Conservation (phyloP, 768 basidiomycete species). For the Mycena haematopus region DNA sequence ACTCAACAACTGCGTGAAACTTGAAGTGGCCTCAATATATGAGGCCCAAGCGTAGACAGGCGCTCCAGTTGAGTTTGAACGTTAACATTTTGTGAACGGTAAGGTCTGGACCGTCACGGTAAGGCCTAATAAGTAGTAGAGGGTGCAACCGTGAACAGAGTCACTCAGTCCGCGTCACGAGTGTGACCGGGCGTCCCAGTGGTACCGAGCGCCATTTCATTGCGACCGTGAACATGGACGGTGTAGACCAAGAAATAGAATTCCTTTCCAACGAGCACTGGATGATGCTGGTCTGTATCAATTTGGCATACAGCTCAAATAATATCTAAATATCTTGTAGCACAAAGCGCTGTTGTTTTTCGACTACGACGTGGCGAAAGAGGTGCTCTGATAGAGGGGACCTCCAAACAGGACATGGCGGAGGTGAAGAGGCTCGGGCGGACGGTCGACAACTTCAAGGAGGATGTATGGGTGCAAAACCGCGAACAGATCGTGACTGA, state of each 20-base stretch:
- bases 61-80: too few relatives aligned
- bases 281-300: slow-evolving; percentile 48
- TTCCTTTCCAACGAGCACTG: slow-evolving; percentile 66
- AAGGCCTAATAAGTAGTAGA: too few relatives aligned
- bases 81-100: too few relatives aligned
- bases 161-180: too few relatives aligned
- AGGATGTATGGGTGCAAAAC: slow-evolving; percentile 51
- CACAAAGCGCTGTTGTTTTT: slow-evolving; percentile 64
- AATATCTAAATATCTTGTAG: not conserved
- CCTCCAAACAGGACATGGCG: slow-evolving; percentile 43
- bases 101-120: too few relatives aligned
- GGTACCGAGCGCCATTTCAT: slow-evolving; percentile 56
- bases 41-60: too few relatives aligned
- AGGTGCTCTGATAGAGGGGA: slow-evolving; percentile 47
- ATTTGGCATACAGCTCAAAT: not conserved
- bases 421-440: slow-evolving; percentile 61
- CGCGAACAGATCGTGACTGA: slow-evolving; percentile 57
- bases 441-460: slow-evolving; percentile 54
- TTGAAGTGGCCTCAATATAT: too few relatives aligned
- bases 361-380: slow-evolving; percentile 48
- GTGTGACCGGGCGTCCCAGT: slow-evolving; percentile 59
- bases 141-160: too few relatives aligned
- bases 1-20: too few relatives aligned
- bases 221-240: slow-evolving; percentile 40
- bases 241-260: slow-evolving; percentile 36